Evolutionary conservation across 371 early-diverging fungal genomes (phyloP), one percentile per base, ranked within the genome.

Genomic region (Mucor racemosus): DNA sequence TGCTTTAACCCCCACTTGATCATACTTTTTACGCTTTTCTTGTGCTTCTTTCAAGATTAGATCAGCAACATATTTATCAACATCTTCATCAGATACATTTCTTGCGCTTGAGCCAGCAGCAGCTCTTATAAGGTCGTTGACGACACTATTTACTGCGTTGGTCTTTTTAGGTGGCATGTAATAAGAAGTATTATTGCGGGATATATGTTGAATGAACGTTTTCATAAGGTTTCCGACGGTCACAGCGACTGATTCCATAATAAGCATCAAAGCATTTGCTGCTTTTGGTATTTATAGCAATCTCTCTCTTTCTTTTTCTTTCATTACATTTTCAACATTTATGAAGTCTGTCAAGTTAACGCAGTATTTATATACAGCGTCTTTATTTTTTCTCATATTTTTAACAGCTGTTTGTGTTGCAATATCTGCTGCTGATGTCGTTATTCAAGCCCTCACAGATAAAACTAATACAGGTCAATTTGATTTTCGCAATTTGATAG

Each of bases 1-100:
- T 7, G 90, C 90, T 39, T 72, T 58, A 6, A 87, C 67, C 48
- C 86, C 87, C 48, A 84, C 62, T 8, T 69, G 62, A 10, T 85
- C 60, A 59, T 84, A 86, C 19, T 73, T 72, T 58, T 78, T 81
- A 54, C 72, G 76, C 53, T 78, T 78, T 19, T 73, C 84, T 54
- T 67, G 64, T 5, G 92, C 88, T 71, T 90, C 89, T 64, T 84
- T 82, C 17, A 88, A 60, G 44, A 92, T 86, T 57, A 90, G 60
- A 33, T 90, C 86, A 11, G 92, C 92, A 39, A 91, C 86, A 67
- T 90, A 88, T 58, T 83, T 83, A 76, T 93, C 91, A 4, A 91
- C 70, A 69, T 90, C 91, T 34, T 84, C 75, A 70, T 89, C 90
- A 15, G 78, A 67, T 0, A 89, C 76, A 63, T 76, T 64, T 10